Evolutionary conservation across 805 yeast species (phyloP), one percentile per base, ranked within the genome.

Genomic region (Komagataella pastoris): DNA sequence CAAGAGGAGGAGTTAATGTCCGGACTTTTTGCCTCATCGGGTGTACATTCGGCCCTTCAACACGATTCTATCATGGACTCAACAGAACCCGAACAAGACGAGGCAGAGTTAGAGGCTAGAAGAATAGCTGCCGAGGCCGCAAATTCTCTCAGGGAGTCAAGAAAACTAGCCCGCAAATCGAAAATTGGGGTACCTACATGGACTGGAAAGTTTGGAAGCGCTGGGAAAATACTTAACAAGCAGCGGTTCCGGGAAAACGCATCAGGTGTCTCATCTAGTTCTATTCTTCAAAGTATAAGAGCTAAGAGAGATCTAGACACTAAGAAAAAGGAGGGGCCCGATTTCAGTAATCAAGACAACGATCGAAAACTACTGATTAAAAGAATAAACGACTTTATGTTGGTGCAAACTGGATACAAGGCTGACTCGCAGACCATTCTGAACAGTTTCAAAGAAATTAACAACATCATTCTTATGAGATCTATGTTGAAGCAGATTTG

Each of bases 141-240:
- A 3, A 71, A 71, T 49, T 83, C 82, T 0, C 64, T 86, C 52
- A 71, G 77, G 51, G 76, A 77, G 54, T 87, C 96, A 0, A 66
- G 89, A 46, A 71, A 67, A 48, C 62, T 68, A 19, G 72, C 89
- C 0, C 62, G 73, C 36, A 59, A 58, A 46, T 65, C 75, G 2
- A 64, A 63, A 23, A 71, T 90, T 30, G 96, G 96, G 3, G 81
- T 85, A 0, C 98, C 97, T 0, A 91, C 99, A 0, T 93, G 97
- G 95, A 91, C 99, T 0, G 99, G 99, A 0, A 79, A 78, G 57
- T 88, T 83, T 71, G 99, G 99, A 0, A 65, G 69, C 17, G 96
- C 96, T 0, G 97, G 96, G 1, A 76, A 72, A 56, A 65, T 71
- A 30, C 68, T 67, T 0, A 67, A 55, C 49, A 54, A 51, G 47